Conservation (phyloP, 495 filamentous ascomycete species). For the Penicillium herquei region DNA sequence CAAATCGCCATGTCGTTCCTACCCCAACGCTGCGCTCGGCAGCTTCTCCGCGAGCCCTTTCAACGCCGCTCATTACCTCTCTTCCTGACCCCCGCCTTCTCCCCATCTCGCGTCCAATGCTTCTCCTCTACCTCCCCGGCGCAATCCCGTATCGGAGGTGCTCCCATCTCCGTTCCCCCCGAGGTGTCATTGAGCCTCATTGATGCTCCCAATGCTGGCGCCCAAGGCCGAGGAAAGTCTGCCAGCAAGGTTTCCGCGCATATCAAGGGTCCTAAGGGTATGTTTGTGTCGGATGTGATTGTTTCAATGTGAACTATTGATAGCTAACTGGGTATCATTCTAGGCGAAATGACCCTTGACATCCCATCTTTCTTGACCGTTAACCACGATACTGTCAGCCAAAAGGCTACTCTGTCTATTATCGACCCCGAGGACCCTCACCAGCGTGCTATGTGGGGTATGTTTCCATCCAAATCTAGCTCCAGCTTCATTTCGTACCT, state of each 20-base stretch:
- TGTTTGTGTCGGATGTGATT: slow-evolving; percentile 6
- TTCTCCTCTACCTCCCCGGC: slow-evolving; percentile 69
- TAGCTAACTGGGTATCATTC: slow-evolving; percentile 4
- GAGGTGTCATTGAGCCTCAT: slow-evolving; percentile 71
- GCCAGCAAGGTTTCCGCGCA: slow-evolving; percentile 57
- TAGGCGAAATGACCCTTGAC: slow-evolving; percentile 68
- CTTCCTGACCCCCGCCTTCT: slow-evolving; percentile 76
- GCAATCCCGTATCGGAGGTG: slow-evolving; percentile 79
- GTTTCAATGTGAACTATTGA: not conserved
- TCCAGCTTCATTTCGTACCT: not conserved
- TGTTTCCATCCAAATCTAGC: slow-evolving; percentile 27
- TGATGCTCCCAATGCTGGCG: slow-evolving; percentile 51
- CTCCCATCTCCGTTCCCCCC: slow-evolving; percentile 77
- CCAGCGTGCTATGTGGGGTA: slow-evolving; percentile 98
- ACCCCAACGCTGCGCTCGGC: slow-evolving; percentile 41
- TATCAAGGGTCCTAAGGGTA: slow-evolving; percentile 75
- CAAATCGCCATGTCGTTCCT: slow-evolving; percentile 35
- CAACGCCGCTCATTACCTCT: slow-evolving; percentile 51
- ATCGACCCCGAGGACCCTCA: slow-evolving; percentile 59
- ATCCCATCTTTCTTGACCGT: slow-evolving; percentile 74
- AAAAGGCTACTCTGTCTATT: slow-evolving; percentile 65
- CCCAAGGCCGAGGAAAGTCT: slow-evolving; percentile 53
- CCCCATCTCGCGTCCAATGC: slow-evolving; percentile 49
- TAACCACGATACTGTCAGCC: slow-evolving; percentile 55
- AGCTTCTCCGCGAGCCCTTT: slow-evolving; percentile 38